Conservation (phyloP, 495 filamentous ascomycete genomes). For the Talaromyces nanjingensis region DNA sequence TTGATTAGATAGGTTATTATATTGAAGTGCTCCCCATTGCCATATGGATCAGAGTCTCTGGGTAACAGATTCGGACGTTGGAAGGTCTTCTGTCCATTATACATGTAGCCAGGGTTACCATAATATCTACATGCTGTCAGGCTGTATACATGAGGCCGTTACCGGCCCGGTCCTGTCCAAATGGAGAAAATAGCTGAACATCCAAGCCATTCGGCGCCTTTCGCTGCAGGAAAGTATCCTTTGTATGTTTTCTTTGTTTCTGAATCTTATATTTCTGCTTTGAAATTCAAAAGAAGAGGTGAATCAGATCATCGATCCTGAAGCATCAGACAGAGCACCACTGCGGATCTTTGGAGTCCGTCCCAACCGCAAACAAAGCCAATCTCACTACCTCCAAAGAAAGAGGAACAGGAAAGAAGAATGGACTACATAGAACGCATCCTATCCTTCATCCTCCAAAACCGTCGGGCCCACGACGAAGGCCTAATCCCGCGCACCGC, state of each 20-base stretch:
- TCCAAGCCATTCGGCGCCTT: neutral
- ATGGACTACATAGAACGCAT: slow-evolving; percentile 30
- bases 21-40: neutral
- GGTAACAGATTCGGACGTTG: no score
- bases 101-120: no score
- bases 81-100: no score
- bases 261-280: neutral
- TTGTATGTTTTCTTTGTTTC: neutral
- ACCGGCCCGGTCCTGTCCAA: neutral
- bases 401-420: neutral
- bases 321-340: neutral
- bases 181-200: neutral
- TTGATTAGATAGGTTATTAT: no score
- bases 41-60: neutral
- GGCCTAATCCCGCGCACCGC: slow-evolving; percentile 39
- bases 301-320: neutral
- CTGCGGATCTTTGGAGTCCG: neutral
- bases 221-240: neutral
- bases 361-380: neutral
- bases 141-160: neutral
- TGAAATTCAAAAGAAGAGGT: neutral
- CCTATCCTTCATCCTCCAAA: slow-evolving; percentile 27
- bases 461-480: slow-evolving; percentile 33
- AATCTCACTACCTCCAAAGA: neutral
- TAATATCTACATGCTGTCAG: no score